Evolutionary conservation across 31 red algal species (phyloP).

Genomic region (Endocladia muricata): DNA sequence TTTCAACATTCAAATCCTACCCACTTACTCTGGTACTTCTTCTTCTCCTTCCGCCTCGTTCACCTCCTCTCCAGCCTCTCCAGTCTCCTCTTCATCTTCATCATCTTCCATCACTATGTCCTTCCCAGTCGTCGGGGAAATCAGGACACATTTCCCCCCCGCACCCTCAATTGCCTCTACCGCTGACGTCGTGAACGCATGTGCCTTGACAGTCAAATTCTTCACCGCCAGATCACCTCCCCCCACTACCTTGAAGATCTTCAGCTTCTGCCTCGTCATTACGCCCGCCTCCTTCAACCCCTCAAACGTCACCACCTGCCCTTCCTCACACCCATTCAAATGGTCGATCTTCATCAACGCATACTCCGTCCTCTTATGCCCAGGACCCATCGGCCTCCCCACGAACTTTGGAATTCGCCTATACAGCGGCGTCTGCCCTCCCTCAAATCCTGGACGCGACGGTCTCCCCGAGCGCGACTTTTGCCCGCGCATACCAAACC

Average conservation of each 20-base stretch:
- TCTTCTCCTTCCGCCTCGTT: background rate
- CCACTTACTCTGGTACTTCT: too few relatives aligned
- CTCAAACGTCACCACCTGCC: conserved; percentile 68
- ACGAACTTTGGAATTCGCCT: conserved; percentile 95
- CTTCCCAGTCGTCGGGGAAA: conserved; percentile 83
- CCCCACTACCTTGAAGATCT: conserved; percentile 86
- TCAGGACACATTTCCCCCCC: conserved; percentile 84
- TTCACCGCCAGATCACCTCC: conserved; percentile 62
- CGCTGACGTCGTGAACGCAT: conserved; percentile 90
- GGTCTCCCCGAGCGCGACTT: conserved; percentile 88
- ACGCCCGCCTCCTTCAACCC: conserved; percentile 52
- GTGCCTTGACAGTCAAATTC: conserved; percentile 90
- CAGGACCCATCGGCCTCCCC: conserved; percentile 90
- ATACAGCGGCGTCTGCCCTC: conserved; percentile 98
- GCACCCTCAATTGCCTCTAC: conserved; percentile 83
- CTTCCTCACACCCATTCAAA: conserved; percentile 75
- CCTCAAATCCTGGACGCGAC: conserved; percentile 96
- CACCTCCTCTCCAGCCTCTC: background rate
- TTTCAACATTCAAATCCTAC: too few relatives aligned
- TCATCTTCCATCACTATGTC: conserved; percentile 48
- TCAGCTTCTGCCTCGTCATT: conserved; percentile 84
- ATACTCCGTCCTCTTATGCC: conserved; percentile 89
- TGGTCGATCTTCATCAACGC: conserved; percentile 81
- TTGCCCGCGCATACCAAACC: conserved; percentile 96
- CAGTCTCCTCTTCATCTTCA: conserved; percentile 10